Percentiles rank a stretch among this genome's conserved stretches.
These are phyloP conservation scores for Paramecium sonneborni DNA, from an alignment of 73 alveolate genomes.

Conservation along the genomic window DNA sequence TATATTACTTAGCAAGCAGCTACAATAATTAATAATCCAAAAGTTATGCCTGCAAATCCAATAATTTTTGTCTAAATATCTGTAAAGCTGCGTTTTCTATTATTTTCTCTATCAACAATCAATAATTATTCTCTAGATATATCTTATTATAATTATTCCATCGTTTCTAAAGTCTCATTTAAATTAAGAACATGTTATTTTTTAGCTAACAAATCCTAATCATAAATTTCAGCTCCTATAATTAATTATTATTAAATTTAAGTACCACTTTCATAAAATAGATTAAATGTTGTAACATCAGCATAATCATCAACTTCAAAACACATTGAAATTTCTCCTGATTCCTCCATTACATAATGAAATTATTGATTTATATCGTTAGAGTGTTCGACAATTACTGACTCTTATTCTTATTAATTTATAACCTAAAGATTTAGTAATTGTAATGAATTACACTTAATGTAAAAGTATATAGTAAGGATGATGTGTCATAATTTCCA, in stretches of 20 bases:
- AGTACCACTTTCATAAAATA: conserved; percentile 32
- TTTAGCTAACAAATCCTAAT: conserved; percentile 15
- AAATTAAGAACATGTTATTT: conserved; percentile 10
- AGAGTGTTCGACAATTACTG: background rate
- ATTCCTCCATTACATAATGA: conserved; percentile 16
- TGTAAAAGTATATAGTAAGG: background rate
- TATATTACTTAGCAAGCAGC: conserved; percentile 54
- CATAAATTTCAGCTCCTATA: conserved; percentile 40
- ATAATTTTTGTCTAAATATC: background rate
- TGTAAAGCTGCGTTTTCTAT: background rate
- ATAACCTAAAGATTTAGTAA: background rate
- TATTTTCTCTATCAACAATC: conserved; percentile 8
- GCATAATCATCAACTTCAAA: conserved; percentile 50
- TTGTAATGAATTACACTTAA: background rate
- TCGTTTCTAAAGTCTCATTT: conserved; percentile 5
- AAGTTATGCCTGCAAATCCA: conserved; percentile 52
- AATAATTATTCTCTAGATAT: conserved; percentile 42
- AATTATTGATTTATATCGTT: background rate
- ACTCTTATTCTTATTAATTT: background rate
- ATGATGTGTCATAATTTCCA: background rate
- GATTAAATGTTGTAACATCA: background rate
- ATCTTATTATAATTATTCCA: conserved; percentile 22
- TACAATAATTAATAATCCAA: conserved; percentile 37
- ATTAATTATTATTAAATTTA: background rate
- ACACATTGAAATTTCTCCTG: conserved; percentile 47